Conservation (phyloP, 1,284 basidiomycete genomes). For the Fomitopsis palustris region DNA sequence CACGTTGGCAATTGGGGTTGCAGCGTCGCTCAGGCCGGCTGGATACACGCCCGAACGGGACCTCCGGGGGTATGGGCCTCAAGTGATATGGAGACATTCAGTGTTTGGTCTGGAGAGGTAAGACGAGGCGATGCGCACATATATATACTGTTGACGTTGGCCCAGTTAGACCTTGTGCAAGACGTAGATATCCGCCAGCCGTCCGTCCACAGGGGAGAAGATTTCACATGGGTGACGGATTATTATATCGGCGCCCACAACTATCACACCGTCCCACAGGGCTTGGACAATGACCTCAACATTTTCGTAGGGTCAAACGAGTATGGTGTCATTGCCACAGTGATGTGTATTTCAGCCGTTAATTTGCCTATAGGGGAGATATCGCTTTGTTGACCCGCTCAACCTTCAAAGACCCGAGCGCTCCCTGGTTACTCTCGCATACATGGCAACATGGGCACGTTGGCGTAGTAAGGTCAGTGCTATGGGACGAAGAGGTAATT, state of each 20-base stretch:
- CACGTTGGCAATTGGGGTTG: slow-evolving; percentile 74
- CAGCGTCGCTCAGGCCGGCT: slow-evolving; percentile 71
- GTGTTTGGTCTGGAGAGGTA: slow-evolving; percentile 71
- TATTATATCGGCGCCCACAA: slow-evolving; percentile 36
- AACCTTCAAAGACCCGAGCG: slow-evolving; percentile 20
- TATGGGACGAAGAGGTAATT: slow-evolving; percentile 34
- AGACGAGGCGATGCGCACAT: not conserved
- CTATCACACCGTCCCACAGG: slow-evolving; percentile 15
- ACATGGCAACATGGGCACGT: slow-evolving; percentile 30
- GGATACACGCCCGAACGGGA: slow-evolving; percentile 40
- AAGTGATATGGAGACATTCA: slow-evolving; percentile 85
- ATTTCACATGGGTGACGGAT: slow-evolving; percentile 37
- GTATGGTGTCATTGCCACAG: slow-evolving; percentile 19
- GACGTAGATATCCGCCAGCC: slow-evolving; percentile 34
- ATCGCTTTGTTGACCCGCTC: slow-evolving; percentile 29
- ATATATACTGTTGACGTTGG: not conserved
- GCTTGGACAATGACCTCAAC: slow-evolving; percentile 28
- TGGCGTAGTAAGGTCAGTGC: slow-evolving; percentile 31
- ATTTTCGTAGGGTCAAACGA: slow-evolving; percentile 37
- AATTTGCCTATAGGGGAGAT: slow-evolving; percentile 26
- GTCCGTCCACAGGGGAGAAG: slow-evolving; percentile 30
- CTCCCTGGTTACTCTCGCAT: slow-evolving; percentile 29
- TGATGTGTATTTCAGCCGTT: not conserved
- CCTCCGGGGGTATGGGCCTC: slow-evolving; percentile 57
- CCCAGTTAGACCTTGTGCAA: slow-evolving; percentile 31